Evolutionary conservation across 495 filamentous ascomycete species (phyloP).

Genomic region (Xylaria venustula): DNA sequence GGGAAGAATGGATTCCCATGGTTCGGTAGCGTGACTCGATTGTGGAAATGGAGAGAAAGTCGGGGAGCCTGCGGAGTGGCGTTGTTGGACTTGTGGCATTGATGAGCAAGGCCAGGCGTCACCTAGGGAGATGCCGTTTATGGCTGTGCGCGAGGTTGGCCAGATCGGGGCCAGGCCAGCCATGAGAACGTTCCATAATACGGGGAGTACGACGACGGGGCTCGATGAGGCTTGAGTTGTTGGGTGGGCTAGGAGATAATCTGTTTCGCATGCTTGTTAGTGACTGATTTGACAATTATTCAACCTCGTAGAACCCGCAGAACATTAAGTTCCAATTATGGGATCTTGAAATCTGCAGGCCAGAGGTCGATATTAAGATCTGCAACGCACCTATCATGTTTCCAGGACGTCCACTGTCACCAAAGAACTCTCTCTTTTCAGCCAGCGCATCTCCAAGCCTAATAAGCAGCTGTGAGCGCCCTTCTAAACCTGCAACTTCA

Average conservation of each 20-base stretch:
- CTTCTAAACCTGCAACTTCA: slow-evolving; percentile 83
- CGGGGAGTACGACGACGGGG: slow-evolving; percentile 86
- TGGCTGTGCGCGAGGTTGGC: slow-evolving; percentile 83
- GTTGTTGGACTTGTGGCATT: slow-evolving; percentile 66
- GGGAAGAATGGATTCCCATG: slow-evolving; percentile 93
- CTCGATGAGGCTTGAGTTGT: slow-evolving; percentile 82
- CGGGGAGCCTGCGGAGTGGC: slow-evolving; percentile 27
- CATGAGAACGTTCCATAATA: slow-evolving; percentile 87
- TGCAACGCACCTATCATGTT: slow-evolving; percentile 81
- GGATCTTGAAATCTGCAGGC: neutral
- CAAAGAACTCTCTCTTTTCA: slow-evolving; percentile 77
- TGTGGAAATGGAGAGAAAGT: slow-evolving; percentile 46
- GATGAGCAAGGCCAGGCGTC: slow-evolving; percentile 91
- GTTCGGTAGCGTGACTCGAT: slow-evolving; percentile 46
- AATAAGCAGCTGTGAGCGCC: slow-evolving; percentile 76
- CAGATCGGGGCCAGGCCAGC: slow-evolving; percentile 84
- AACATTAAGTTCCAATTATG: too few species aligned
- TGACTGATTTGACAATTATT: neutral
- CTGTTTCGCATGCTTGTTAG: slow-evolving; percentile 39
- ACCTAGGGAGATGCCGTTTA: slow-evolving; percentile 85
- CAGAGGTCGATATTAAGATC: neutral
- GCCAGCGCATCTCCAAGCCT: slow-evolving; percentile 74
- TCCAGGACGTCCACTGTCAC: slow-evolving; percentile 79
- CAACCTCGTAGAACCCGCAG: too few species aligned
- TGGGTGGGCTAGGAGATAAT: slow-evolving; percentile 89